These are phyloP conservation scores for Magnolia officinalis DNA, from an alignment of 164 flowering plant genomes.

Conservation along the genomic window DNA sequence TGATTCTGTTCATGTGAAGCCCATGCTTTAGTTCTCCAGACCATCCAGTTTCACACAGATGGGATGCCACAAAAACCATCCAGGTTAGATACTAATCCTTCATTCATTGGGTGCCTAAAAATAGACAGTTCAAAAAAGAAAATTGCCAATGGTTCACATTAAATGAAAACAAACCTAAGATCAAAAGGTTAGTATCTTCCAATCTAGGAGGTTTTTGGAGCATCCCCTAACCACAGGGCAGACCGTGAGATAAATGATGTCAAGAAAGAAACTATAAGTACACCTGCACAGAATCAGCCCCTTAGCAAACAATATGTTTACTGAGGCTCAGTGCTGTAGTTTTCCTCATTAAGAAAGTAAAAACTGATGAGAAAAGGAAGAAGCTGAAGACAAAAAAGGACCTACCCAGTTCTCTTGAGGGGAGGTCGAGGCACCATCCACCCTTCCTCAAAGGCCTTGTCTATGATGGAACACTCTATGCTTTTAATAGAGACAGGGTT, in stretches of 20 bases:
- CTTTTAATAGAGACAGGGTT: constrained; percentile 96
- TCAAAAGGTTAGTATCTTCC: too few relatives aligned
- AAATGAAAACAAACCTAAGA: too few relatives aligned
- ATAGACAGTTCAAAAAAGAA: neutral
- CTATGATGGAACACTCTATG: constrained; percentile 94
- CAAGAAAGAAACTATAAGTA: too few relatives aligned
- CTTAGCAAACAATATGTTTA: too few relatives aligned
- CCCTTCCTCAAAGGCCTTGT: constrained; percentile 97
- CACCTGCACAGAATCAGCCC: too few relatives aligned
- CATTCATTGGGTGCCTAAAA: neutral
- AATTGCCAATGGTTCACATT: too few relatives aligned
- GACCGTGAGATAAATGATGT: too few relatives aligned
- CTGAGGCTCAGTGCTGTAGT: too few relatives aligned
- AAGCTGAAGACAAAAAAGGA: neutral
- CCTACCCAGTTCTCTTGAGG: constrained; percentile 78
- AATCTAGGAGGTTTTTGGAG: too few relatives aligned
- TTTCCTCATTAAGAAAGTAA: too few relatives aligned
- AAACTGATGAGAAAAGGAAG: neutral
- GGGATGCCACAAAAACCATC: neutral
- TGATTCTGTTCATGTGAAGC: neutral
- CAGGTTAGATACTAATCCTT: neutral
- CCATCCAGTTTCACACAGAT: too few relatives aligned
- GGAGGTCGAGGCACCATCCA: constrained; percentile 99
- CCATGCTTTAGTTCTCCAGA: neutral
- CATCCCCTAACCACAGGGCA: too few relatives aligned